Base-by-base conservation (phyloP, 441 rosid species). In the Populus hybrid region DNA sequence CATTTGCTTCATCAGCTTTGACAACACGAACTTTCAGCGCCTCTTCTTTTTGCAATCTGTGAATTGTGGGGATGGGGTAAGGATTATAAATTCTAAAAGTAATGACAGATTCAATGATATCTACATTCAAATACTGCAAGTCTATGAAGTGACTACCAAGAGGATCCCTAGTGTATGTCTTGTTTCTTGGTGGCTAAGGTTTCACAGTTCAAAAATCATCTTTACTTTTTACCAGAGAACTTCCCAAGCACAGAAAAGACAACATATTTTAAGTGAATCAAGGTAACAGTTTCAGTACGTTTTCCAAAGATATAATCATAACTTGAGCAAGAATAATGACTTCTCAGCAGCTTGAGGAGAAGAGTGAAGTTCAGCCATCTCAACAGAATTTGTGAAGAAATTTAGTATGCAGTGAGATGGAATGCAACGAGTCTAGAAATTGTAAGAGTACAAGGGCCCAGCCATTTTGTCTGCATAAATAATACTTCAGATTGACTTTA, bases 21-120 rank as follows among this genome's bases (percentile, higher is more conserved):
- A 89, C 76, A 36, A 88, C 93, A 78, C 97, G 97, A 88, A 90
- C 97, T 82, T 90, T 90, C 67, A 96, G 82, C 69, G 99, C 98
- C 86, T 96, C 99, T 78, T 96, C 98, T 80, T 93, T 94, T 81
- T 96, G 98, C 65, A 84, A 75, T 87, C 99, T 96, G 89, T 71
- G 73, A 91, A 79, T 71, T 28, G 67, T 18, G 76, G 59, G 46
- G 66, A 65, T 75, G 69, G 70, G 74, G 19, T 35, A 19, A 53
- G 26, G 70, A 36, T 4, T 9, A 46, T 30, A 67, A 78, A 32
- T 36, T 69, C 12, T 57, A 11, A 70, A 69, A 36, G 32, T 16
- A 63, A 61, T 9, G 14, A 23, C 23, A 24, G 14, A 10, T 61
- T 61, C 66, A 21, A 61, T 61, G 66, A 61, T 9, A 61, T 61